Conservation (phyloP, 1,139 yeast species). For the Geotrichum carabidarum region DNA sequence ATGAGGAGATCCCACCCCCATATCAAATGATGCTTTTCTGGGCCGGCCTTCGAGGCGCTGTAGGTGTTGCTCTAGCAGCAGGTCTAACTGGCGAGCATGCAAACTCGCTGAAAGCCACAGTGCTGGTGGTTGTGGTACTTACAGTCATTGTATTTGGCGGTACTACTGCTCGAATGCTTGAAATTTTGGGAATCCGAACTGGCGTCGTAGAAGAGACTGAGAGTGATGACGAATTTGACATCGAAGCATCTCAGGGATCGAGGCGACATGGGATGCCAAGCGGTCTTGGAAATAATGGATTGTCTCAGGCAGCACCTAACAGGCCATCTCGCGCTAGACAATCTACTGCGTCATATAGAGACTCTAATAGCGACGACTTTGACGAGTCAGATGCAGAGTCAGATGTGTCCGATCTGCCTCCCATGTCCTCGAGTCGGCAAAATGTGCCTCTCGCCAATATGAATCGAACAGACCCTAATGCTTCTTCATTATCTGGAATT, state of each 20-base stretch:
- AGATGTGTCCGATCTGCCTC: conserved; percentile 33
- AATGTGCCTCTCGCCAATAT: conserved; percentile 5
- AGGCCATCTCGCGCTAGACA: conserved; percentile 23
- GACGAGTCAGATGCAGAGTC: conserved; percentile 30
- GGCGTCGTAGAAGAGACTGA: conserved; percentile 82
- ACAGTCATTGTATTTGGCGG: conserved; percentile 97
- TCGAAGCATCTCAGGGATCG: conserved; percentile 56
- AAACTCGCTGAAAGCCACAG: conserved; percentile 85
- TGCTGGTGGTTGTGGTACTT: conserved; percentile 88
- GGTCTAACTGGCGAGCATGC: conserved; percentile 94
- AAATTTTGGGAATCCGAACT: conserved; percentile 83
- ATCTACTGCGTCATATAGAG: conserved; percentile 28
- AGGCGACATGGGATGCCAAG: not conserved
- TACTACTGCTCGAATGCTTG: conserved; percentile 96
- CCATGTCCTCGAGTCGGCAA: conserved; percentile 28
- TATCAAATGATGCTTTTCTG: conserved; percentile 99
- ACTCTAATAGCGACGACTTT: conserved; percentile 22
- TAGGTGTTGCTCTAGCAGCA: conserved; percentile 97
- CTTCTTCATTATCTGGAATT: conserved; percentile 37
- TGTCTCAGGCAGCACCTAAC: not conserved
- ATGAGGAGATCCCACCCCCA: conserved; percentile 89
- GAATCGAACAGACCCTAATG: conserved; percentile 16
- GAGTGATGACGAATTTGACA: conserved; percentile 92
- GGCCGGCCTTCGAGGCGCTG: conserved; percentile 99
- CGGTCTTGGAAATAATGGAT: not conserved